Percentiles rank a stretch among this genome's conserved stretches.
Evolutionary conservation across 2,329 filamentous ascomycete species (phyloP).

Genomic region (Curvularia lunata): DNA sequence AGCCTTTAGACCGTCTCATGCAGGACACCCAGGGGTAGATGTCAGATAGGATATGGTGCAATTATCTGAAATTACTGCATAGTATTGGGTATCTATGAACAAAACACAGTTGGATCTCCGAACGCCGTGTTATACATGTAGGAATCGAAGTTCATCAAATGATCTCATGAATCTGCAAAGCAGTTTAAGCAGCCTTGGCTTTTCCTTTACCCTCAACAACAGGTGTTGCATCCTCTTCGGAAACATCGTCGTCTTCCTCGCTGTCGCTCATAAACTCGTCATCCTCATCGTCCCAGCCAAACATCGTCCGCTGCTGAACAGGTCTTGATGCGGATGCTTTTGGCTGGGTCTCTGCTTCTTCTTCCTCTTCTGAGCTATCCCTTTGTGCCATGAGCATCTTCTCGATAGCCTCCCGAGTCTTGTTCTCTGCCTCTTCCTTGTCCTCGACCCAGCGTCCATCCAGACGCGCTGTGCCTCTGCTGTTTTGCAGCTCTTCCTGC

Average conservation of each 20-base stretch:
- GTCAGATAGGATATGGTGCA: neutral
- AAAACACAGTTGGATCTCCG: neutral
- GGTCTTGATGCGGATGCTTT: slow-evolving; percentile 35
- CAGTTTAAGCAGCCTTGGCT: slow-evolving; percentile 45
- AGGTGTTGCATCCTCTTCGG: slow-evolving; percentile 40
- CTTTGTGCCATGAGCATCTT: slow-evolving; percentile 54
- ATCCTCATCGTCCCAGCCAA: slow-evolving; percentile 81
- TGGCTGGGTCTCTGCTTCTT: slow-evolving; percentile 37
- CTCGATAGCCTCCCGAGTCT: slow-evolving; percentile 77
- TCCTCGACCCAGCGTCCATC: slow-evolving; percentile 95
- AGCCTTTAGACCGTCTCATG: neutral
- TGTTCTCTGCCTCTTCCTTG: slow-evolving; percentile 87
- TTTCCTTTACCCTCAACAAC: slow-evolving; percentile 52
- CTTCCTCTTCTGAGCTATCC: slow-evolving; percentile 50
- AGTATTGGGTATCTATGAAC: slow-evolving; percentile 23
- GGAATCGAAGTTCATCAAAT: neutral
- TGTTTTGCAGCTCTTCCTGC: slow-evolving; percentile 81
- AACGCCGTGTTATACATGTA: slow-evolving; percentile 14
- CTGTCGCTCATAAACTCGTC: slow-evolving; percentile 54
- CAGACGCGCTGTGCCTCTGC: slow-evolving; percentile 67
- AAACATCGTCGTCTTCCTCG: slow-evolving; percentile 54
- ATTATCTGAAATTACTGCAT: slow-evolving; percentile 1
- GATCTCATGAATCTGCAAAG: neutral
- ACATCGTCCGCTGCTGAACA: slow-evolving; percentile 62
- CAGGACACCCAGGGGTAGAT: neutral